A percentile compares a stretch with the other conserved stretches of the same genome.
Evolutionary conservation across 2,329 filamentous ascomycete genomes (phyloP).

Genomic region (Fusarium domesticum): DNA sequence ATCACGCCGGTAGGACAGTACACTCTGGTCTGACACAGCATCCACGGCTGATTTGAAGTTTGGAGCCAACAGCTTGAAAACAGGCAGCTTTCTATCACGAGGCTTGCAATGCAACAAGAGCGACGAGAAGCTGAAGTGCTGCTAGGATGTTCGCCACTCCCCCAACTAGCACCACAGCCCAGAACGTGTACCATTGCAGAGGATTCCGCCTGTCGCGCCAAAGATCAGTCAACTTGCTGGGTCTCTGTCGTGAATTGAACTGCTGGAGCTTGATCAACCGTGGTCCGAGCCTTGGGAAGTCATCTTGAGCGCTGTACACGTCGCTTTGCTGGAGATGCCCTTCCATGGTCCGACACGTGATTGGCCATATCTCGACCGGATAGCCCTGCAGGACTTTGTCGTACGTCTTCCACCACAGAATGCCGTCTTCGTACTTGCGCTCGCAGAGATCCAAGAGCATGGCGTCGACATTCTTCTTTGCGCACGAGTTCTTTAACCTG

Average conservation of each 20-base stretch:
- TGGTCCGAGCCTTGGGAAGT: background rate
- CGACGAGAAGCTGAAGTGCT: background rate
- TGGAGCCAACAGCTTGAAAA: too few relatives aligned
- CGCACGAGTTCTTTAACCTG: background rate
- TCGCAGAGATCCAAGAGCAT: background rate
- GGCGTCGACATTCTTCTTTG: background rate
- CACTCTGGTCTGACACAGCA: too few relatives aligned
- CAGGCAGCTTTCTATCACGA: too few relatives aligned
- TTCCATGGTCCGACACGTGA: background rate
- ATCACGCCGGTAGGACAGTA: too few relatives aligned
- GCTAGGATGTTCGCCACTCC: background rate
- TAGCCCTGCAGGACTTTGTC: too few relatives aligned
- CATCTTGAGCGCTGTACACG: background rate
- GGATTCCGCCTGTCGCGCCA: conserved; percentile 6
- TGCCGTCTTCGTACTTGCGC: background rate
- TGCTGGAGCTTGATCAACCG: background rate
- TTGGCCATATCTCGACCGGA: background rate
- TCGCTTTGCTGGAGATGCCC: background rate
- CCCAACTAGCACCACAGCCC: conserved; percentile 4
- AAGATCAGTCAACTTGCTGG: conserved; percentile 1
- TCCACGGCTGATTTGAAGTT: too few relatives aligned
- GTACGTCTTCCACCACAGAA: too few relatives aligned
- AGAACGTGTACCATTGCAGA: conserved; percentile 10
- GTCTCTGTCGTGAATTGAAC: conserved; percentile 2
- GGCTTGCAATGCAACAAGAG: too few relatives aligned